Evolutionary conservation across 495 filamentous ascomycete species (phyloP), one percentile per base, ranked within the genome.

Genomic region (Podospora australis): DNA sequence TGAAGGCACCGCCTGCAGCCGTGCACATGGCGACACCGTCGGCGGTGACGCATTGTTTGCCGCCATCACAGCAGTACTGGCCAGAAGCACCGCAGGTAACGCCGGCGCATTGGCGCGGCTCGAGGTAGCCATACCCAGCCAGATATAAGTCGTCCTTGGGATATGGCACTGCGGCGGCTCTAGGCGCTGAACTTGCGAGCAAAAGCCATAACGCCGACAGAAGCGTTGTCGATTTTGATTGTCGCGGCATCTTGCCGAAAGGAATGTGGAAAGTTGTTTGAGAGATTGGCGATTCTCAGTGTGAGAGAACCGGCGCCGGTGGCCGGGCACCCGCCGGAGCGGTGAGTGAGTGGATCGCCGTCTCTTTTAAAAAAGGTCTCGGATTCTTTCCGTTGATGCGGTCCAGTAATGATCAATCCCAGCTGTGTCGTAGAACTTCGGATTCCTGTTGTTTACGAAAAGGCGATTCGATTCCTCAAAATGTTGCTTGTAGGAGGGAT

Each of bases 1-100:
- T 62, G 71, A 73, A 82, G 52, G 65, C 66, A 21, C 69, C 73
- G 44, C 54, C 58, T 7, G 56, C 57, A 40, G 53, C 60, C 5
- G 57, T 56, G 35, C 69, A 70, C n/a, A 57, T 58, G 8, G 68
- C 67, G 41, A 64, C 62, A 48, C 69, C 72, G 21, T 61, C 53
- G 60, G 84, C 78, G 29, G 84, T 88, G 56, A 64, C 73, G 73
- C 88, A 94, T 16, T 69, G 57, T 48, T 83, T 60, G 44, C 69
- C 74, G 8, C 67, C 56, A 10, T 58, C 54, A 62, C 89, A 94
- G 73, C 88, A 92, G 50, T 83, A 71, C 68, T 81, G 73, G 50
- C 70, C 71, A 46, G 78, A 66, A 49, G 69, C 81, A 38, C 88
- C 88, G 62, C 88, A 95, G 34, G 73, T 73, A 35, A 79, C 79